Percentiles rank a stretch among this genome's conserved stretches.
phyloP scores from a whole-genome alignment of 2,329 filamentous ascomycete genomes.

The Aspergillus viridinutans region DNA sequence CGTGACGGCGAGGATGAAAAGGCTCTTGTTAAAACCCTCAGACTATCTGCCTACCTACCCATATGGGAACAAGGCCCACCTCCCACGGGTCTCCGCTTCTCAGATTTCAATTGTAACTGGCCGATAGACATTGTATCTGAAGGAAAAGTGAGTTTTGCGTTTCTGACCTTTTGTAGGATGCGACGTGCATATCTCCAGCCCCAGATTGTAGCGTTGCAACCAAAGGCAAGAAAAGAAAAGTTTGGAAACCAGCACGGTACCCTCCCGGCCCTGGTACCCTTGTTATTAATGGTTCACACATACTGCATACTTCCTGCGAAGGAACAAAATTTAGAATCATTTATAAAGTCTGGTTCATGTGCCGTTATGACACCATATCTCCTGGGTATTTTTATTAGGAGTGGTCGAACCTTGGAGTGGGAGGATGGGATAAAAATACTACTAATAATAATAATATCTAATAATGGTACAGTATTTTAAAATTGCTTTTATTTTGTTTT shows the following conservation, averaged over 20 bases:
- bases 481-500: conserved; percentile 1
- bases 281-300: background rate
- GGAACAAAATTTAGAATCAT: background rate
- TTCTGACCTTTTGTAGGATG: background rate
- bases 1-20: conserved; percentile 1
- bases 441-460: conserved; percentile 5
- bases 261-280: too few species aligned
- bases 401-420: background rate
- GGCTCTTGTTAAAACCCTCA: background rate
- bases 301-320: too few species aligned
- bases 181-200: background rate
- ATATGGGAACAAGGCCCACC: conserved; percentile 6
- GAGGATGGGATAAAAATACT: background rate
- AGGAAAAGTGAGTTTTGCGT: conserved; percentile 13
- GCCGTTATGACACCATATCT: background rate
- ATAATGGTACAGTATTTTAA: conserved; percentile 2
- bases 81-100: conserved; percentile 12
- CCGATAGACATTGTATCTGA: background rate
- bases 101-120: conserved; percentile 2
- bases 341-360: background rate
- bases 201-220: background rate
- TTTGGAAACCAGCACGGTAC: background rate
- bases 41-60: background rate
- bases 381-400: background rate
- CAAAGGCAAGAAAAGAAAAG: background rate